phyloP scores from a whole-genome alignment of 2,329 filamentous ascomycete genomes.

The Cryphonectria radicalis region DNA sequence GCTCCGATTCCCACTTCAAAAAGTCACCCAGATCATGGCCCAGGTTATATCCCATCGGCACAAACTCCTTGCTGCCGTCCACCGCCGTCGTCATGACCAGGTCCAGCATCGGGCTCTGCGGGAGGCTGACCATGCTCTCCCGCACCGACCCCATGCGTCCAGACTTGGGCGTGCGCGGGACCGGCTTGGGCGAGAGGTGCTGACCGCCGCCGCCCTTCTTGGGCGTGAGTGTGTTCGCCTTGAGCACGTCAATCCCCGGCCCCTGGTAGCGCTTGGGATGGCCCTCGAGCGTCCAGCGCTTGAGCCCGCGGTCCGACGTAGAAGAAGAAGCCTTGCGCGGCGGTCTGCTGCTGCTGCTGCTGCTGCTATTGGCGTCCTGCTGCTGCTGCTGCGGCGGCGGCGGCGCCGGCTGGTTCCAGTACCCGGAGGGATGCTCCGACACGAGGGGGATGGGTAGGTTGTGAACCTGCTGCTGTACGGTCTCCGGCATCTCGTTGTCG shows the following conservation, averaged over 20 bases:
- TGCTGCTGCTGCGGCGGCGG: neutral
- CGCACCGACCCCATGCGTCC: slow-evolving; percentile 29
- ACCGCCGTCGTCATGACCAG: slow-evolving; percentile 47
- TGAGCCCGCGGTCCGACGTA: slow-evolving; percentile 34
- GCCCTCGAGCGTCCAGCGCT: slow-evolving; percentile 44
- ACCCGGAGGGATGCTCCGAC: slow-evolving; percentile 40
- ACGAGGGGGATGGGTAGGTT: slow-evolving; percentile 46
- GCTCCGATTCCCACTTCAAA: slow-evolving; percentile 59
- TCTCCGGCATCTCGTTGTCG: slow-evolving; percentile 27
- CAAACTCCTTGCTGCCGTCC: slow-evolving; percentile 43
- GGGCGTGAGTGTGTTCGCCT: slow-evolving; percentile 32
- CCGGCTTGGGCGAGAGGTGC: neutral
- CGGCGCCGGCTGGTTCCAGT: slow-evolving; percentile 37
- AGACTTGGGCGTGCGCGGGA: slow-evolving; percentile 18
- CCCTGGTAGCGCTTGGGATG: slow-evolving; percentile 39
- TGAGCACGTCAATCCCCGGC: slow-evolving; percentile 31
- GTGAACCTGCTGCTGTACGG: slow-evolving; percentile 34
- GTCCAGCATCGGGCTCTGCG: slow-evolving; percentile 56
- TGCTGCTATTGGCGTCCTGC: slow-evolving; percentile 2
- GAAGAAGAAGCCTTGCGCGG: slow-evolving; percentile 34
- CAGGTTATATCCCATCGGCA: slow-evolving; percentile 66
- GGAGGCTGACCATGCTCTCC: slow-evolving; percentile 49
- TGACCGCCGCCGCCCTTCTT: slow-evolving; percentile 21
- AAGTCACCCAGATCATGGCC: slow-evolving; percentile 64
- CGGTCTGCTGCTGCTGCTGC: slow-evolving; percentile 31